Base-by-base conservation (phyloP, 345 rosid genomes). In the Nasturtium officinale region DNA sequence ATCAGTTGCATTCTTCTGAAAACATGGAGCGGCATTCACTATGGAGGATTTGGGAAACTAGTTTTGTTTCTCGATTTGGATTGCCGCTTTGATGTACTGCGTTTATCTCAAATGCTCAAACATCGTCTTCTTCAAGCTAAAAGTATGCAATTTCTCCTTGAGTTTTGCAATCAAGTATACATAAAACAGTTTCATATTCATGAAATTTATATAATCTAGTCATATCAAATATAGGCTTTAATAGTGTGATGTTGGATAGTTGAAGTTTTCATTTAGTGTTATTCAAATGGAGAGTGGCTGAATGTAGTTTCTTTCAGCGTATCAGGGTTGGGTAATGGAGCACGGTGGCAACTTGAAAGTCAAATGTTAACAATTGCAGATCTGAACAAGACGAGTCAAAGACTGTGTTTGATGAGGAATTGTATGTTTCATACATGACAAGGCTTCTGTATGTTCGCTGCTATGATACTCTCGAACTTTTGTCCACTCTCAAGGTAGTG, bases 11-110 rank as follows among this genome's bases (percentile, higher is more conserved):
- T 90, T 25, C 94, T 92, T 71, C 98, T 95, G 0, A 67, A 64
- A 30, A 81, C 75, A 66, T 83, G 96, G 96, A 82, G 81, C 4
- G 88, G 88, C 7, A 67, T 85, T n/a, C 78, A 74, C 67, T 92
- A 83, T 6, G 96, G 96, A 5, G 96, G 96, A n/a, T 75, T 82
- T 43, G 95, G 83, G 63, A 85, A 65, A 58, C 15, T 79, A 4
- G 92, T 82, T 28, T 56, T 87, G 69, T 90, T 82, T 73, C 43
- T 92, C 52, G 96, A 92, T 77, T 77, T 90, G 80, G 98, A 90
- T 81, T 88, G 92, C 43, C 85, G 91, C 8, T 87, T 92, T 25
- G 91, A 92, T 50, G 62, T 86, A 13, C 54, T 59, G 5, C 89
- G 90, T 50, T 85, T 92, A 5, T 79, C 91, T 13, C 73, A 90